These are phyloP conservation scores for Heracleum sosnowskyi DNA, from an alignment of 129 eudicot genomes.

Conservation along the genomic window DNA sequence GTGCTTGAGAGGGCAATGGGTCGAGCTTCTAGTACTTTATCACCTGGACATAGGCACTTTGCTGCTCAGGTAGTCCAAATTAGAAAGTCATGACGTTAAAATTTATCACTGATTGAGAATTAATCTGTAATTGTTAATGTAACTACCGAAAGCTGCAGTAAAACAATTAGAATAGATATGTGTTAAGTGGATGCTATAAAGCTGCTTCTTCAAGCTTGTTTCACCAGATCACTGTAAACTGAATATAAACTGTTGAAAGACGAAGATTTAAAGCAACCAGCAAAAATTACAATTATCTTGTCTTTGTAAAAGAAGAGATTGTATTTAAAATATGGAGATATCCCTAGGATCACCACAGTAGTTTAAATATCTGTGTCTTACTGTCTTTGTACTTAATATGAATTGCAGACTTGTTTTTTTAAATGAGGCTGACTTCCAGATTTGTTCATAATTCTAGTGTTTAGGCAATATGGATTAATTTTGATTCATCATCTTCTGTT, in stretches of 20 bases:
- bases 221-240: too few species aligned
- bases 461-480: neutral
- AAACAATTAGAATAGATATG: neutral
- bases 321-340: neutral
- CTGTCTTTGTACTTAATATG: too few species aligned
- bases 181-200: neutral
- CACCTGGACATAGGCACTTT: slow-evolving; percentile 87
- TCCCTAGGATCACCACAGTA: too few species aligned
- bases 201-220: neutral
- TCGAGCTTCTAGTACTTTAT: slow-evolving; percentile 75
- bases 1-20: slow-evolving; percentile 89
- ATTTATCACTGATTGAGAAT: neutral
- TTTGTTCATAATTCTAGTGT: neutral
- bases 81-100: neutral
- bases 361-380: too few species aligned
- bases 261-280: neutral
- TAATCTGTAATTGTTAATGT: neutral
- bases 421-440: neutral
- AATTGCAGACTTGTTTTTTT: too few species aligned
- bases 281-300: neutral
- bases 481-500: neutral
- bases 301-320: too few species aligned
- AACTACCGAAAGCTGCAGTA: neutral
- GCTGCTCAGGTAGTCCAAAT: slow-evolving; percentile 47
- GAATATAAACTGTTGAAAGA: neutral